phyloP scores from a whole-genome alignment of 2,329 filamentous ascomycete species.

The Calonectria hongkongensis region DNA sequence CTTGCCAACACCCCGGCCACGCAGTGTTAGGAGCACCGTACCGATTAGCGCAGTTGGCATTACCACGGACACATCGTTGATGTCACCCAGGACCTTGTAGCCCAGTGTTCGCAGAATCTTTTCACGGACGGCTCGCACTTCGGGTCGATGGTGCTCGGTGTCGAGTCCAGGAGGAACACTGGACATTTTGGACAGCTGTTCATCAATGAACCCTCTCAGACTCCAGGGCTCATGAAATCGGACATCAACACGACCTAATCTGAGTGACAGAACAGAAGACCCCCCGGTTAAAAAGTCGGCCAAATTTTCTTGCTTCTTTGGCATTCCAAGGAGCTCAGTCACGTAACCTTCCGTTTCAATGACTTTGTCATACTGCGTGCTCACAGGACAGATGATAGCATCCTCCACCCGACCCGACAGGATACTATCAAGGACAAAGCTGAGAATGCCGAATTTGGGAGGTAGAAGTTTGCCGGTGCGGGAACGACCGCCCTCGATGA shows the following conservation, averaged over 20 bases:
- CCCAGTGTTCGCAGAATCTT: constrained; percentile 90
- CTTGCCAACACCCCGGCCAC: constrained; percentile 93
- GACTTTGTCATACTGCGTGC: constrained; percentile 98
- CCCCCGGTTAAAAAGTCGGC: constrained; percentile 89
- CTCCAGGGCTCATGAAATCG: constrained; percentile 98
- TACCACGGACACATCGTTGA: constrained; percentile 96
- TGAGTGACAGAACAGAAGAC: constrained; percentile 90
- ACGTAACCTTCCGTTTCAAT: constrained; percentile 99
- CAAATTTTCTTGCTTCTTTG: constrained; percentile 96
- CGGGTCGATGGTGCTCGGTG: constrained; percentile 67
- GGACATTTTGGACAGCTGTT: constrained; percentile 79
- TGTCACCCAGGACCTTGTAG: constrained; percentile 93
- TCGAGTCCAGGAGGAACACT: constrained; percentile 64
- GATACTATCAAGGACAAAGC: constrained; percentile 92
- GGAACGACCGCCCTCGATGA: constrained; percentile 95
- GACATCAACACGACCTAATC: constrained; percentile 93
- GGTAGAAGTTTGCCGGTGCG: constrained; percentile 94
- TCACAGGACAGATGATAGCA: constrained; percentile 94
- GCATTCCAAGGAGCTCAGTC: constrained; percentile 92
- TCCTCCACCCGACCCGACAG: constrained; percentile 92
- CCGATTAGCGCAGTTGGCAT: constrained; percentile 99
- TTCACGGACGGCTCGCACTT: constrained; percentile 75
- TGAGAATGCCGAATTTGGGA: constrained; percentile 96
- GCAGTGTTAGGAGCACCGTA: constrained; percentile 91
- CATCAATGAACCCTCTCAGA: constrained; percentile 85